A percentile compares a stretch with the other conserved stretches of the same genome.
These are phyloP conservation scores for Kuraishia hungarica DNA, from an alignment of 805 yeast species.

Conservation along the genomic window DNA sequence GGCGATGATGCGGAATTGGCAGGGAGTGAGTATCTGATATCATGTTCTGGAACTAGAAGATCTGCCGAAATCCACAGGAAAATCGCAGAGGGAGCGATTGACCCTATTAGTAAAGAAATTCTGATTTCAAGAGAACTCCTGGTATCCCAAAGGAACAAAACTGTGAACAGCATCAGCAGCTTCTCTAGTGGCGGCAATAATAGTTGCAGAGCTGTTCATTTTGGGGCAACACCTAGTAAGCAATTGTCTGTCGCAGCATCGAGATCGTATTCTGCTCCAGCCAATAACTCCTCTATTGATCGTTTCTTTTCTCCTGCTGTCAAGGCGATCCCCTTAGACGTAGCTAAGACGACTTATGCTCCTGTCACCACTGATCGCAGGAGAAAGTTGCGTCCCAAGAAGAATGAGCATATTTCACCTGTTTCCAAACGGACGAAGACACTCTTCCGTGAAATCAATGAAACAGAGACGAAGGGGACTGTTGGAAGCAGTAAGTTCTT, in stretches of 20 bases:
- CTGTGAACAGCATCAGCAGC: background rate
- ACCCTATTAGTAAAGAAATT: constrained; percentile 50
- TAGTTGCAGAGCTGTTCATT: background rate
- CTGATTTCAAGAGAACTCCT: constrained; percentile 40
- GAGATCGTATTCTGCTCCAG: background rate
- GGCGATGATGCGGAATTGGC: constrained; percentile 19
- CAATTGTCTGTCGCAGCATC: background rate
- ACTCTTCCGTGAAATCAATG: constrained; percentile 8
- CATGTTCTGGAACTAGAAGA: constrained; percentile 37
- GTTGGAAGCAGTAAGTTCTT: background rate
- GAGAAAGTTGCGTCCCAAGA: background rate
- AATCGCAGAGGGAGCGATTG: constrained; percentile 57
- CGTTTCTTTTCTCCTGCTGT: background rate
- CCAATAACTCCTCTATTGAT: background rate
- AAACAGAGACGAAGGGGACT: background rate
- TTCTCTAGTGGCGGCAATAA: too few species aligned
- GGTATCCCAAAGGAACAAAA: constrained; percentile 7
- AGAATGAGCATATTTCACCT: constrained; percentile 11
- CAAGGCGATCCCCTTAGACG: background rate
- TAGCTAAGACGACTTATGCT: background rate
- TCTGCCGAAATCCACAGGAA: constrained; percentile 38
- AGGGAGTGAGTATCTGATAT: constrained; percentile 13
- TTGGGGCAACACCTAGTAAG: background rate
- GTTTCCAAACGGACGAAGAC: constrained; percentile 17
- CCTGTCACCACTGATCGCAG: background rate